These are phyloP conservation scores for Salix viminalis DNA, from an alignment of 345 rosid genomes.

Conservation along the genomic window DNA sequence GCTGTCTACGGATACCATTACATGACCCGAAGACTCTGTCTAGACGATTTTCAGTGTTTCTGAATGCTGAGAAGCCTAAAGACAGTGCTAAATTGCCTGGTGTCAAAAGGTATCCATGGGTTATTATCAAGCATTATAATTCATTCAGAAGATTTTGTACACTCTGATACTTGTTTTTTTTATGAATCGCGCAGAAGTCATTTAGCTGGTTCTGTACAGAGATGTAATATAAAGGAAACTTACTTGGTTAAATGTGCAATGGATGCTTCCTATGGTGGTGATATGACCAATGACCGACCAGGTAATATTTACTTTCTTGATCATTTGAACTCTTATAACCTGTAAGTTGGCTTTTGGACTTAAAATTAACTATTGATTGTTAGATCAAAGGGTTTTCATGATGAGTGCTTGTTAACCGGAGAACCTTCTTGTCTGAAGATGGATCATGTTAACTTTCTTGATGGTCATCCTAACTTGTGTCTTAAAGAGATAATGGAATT, in stretches of 20 bases:
- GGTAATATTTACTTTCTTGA: slow-evolving; percentile 29
- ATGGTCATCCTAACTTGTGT: neutral
- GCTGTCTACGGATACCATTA: slow-evolving; percentile 38
- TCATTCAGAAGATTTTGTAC: neutral
- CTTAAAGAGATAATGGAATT: slow-evolving; percentile 4
- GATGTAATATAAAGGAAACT: slow-evolving; percentile 26
- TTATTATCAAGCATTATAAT: neutral
- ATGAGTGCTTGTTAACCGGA: neutral
- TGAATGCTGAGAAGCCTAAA: slow-evolving; percentile 20
- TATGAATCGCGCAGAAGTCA: slow-evolving; percentile 22
- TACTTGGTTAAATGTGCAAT: slow-evolving; percentile 47
- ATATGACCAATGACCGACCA: slow-evolving; percentile 45
- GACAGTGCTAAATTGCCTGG: slow-evolving; percentile 17
- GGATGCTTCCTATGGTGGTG: slow-evolving; percentile 73
- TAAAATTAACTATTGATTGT: neutral
- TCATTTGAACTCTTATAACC: neutral
- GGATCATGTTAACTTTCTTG: neutral
- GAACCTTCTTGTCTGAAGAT: too few relatives aligned
- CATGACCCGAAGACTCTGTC: slow-evolving; percentile 20
- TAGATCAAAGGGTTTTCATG: neutral
- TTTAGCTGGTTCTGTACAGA: slow-evolving; percentile 26
- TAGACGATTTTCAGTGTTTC: slow-evolving; percentile 32
- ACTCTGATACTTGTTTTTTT: neutral
- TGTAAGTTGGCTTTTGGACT: neutral
- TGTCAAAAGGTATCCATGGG: slow-evolving; percentile 42